Conservation (phyloP, 78 protist species). For the Dictyostelium brefeldianum region DNA sequence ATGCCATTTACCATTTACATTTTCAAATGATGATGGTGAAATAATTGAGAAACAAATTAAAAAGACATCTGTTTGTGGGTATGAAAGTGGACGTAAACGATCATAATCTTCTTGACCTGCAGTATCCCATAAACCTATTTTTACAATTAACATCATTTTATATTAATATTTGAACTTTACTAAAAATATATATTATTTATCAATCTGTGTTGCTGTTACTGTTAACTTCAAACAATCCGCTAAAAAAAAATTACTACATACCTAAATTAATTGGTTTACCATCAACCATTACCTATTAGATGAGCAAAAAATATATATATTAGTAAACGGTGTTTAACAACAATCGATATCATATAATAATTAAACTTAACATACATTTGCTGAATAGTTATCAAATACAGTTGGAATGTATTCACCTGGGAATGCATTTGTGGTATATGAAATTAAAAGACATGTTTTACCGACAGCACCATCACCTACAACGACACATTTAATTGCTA, state of each 20-base stretch:
- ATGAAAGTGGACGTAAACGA: constrained; percentile 96
- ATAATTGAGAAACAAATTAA: constrained; percentile 94
- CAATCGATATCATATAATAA: no score
- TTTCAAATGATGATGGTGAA: constrained; percentile 89
- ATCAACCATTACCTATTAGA: no score
- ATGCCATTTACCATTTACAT: constrained; percentile 90
- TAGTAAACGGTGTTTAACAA: no score
- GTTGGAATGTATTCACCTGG: constrained; percentile 67
- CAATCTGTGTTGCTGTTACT: no score
- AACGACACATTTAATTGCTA: constrained; percentile 93
- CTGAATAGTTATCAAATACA: constrained; percentile 87
- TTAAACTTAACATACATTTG: constrained; percentile 87
- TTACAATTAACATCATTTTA: not conserved
- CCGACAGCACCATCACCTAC: constrained; percentile 96
- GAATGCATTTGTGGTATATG: constrained; percentile 49
- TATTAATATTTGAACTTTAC: no score
- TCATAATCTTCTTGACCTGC: constrained; percentile 98
- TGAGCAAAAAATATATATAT: no score
- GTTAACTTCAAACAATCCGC: no score
- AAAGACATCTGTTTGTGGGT: constrained; percentile 97
- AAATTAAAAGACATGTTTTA: constrained; percentile 78
- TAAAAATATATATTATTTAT: no score
- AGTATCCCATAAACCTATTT: constrained; percentile 83
- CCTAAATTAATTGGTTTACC: not conserved
- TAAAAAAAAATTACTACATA: no score